Evolutionary conservation across 179 eudicot species (phyloP).

Genomic region (Corrigiola litoralis): DNA sequence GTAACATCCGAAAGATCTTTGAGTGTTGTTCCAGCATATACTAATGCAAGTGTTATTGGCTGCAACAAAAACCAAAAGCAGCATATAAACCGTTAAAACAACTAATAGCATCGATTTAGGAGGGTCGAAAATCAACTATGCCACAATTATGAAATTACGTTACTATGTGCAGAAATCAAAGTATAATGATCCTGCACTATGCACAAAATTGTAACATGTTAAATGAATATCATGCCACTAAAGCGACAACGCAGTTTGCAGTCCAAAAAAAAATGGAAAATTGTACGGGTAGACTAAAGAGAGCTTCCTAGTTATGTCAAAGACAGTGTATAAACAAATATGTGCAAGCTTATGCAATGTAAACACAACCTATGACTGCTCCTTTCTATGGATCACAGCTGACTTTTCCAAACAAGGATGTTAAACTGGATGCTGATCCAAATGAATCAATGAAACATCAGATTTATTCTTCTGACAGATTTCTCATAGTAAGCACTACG

Average conservation of each 20-base stretch:
- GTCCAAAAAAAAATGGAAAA: too few species aligned
- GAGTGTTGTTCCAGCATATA: constrained; percentile 86
- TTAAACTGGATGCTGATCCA: not conserved
- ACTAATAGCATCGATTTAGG: not conserved
- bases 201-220: too few species aligned
- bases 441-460: not conserved
- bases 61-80: constrained; percentile 31
- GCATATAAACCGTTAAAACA: too few species aligned
- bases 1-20: constrained; percentile 91
- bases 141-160: too few species aligned
- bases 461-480: not conserved
- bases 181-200: too few species aligned
- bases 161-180: too few species aligned
- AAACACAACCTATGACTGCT: not conserved
- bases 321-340: not conserved
- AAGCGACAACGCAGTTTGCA: too few species aligned
- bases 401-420: not conserved
- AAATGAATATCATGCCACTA: too few species aligned
- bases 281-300: not conserved
- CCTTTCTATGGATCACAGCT: not conserved
- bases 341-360: not conserved
- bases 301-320: not conserved
- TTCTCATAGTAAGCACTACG: not conserved
- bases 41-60: constrained; percentile 89
- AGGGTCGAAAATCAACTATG: too few species aligned